Evolutionary conservation across 1,284 basidiomycete species (phyloP), one percentile per base, ranked within the genome.

Genomic region (Dichomitus squalens): DNA sequence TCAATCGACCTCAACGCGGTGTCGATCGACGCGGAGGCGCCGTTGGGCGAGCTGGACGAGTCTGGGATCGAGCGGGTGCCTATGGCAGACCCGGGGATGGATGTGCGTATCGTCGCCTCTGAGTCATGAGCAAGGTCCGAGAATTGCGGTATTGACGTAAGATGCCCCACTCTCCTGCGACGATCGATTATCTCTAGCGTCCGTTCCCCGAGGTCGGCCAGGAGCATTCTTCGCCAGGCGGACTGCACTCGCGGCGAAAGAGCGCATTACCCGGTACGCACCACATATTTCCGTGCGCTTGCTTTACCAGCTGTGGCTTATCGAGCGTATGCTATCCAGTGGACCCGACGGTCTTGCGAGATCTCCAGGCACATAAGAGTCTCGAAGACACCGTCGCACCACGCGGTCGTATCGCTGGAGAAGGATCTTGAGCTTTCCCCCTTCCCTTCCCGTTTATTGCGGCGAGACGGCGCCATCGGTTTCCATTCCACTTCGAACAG

Each of bases 1-100:
- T 90, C 92, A 7, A 88, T 96, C 73, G 94, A 96, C 71, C 77
- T 96, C 66, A 92, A 87, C 64, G 90, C 90, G 7, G 88, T 90
- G 53, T 90, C 90, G 6, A 89, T 95, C 61, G 93, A 95, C 63
- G 90, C 76, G 7, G 76, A 91, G 68, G 79, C 87, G 33, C 79
- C 82, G 46, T 82, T 72, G 41, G 64, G 79, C 67, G 92, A 92
- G 56, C 72, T 94, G 63, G 92, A 94, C 68, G 87, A 93, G 67
- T 86, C 83, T 61, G 91, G 90, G 25, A 87, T 95, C 56, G 93
- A 95, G 72, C 79, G 90, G 57, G 91, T 95, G 33, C 93, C 93
- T 23, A 88, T 90, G 80, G 93, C 93, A 44, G 93, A 95, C 75
- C 92, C 92, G 54, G 92, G 90, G 50, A 74, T 94, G 63, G 92